Conservation (phyloP, 371 early-diverging fungal species). For the Mucor saturninus region DNA sequence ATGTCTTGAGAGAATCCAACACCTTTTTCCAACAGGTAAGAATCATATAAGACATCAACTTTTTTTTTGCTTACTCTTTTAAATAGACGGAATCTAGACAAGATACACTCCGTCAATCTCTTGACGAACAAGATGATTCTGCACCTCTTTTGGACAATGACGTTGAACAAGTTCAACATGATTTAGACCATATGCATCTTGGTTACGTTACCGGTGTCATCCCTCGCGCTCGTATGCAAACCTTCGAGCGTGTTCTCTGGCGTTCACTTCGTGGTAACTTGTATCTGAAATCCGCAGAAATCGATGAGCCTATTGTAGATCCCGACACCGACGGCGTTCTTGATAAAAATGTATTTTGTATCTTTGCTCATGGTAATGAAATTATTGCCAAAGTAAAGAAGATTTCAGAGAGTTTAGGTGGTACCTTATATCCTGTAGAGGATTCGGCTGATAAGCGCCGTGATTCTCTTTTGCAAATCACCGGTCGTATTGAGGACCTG, state of each 20-base stretch:
- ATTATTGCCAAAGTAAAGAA: constrained; percentile 89
- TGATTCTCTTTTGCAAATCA: constrained; percentile 77
- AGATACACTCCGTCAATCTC: constrained; percentile 51
- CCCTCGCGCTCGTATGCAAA: constrained; percentile 80
- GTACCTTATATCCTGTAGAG: constrained; percentile 91
- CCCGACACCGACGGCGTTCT: constrained; percentile 83
- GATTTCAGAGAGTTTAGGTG: constrained; percentile 95
- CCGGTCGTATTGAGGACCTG: constrained; percentile 55
- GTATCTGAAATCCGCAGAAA: constrained; percentile 95
- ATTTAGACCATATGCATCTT: constrained; percentile 44
- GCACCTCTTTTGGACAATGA: constrained; percentile 68
- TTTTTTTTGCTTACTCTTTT: background rate
- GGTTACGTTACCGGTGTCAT: constrained; percentile 94
- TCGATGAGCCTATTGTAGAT: constrained; percentile 89
- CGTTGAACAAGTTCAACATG: constrained; percentile 57
- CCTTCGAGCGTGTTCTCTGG: constrained; percentile 97
- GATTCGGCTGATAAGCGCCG: constrained; percentile 83
- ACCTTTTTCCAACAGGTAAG: constrained; percentile 77
- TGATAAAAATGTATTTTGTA: constrained; percentile 94
- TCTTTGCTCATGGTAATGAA: constrained; percentile 96
- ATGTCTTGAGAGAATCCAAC: constrained; percentile 89
- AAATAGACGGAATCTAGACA: constrained; percentile 58
- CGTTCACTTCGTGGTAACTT: constrained; percentile 97
- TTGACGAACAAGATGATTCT: constrained; percentile 61
- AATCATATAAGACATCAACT: background rate